Base-by-base conservation (phyloP, 2,329 filamentous ascomycete genomes). In the Ascochyta rabiei region DNA sequence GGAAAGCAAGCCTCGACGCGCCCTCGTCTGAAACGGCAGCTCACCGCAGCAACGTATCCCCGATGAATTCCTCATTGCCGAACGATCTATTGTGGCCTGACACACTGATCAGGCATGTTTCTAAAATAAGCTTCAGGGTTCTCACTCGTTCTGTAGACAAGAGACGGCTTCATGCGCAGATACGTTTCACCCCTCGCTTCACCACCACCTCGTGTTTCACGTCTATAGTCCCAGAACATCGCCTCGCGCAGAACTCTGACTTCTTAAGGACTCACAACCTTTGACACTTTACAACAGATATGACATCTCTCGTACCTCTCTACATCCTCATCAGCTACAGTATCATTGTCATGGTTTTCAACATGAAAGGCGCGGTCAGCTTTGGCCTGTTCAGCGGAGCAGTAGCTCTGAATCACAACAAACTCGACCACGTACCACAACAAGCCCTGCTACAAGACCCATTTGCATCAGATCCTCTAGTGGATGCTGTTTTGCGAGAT, bases 121-220 rank as follows among this genome's bases (percentile, higher is more conserved):
- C 52, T 55, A 18, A 50, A 31, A n/a, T 55, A 49, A 50, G 46
- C 46, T 47, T 23, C 35, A 28, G 15, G 37, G 21, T 49, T 37
- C 31, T 24, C 18, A 19, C 45, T 21, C 26, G 28, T 46, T 46
- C 23, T 50, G 42, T 37, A 46, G 41, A 46, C 15, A 46, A 47
- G 40, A 57, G 43, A 48, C 51, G 40, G 48, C 33, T 46, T 41
- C 54, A 56, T 52, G 57, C 53, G 53, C 45, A 56, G 45, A 42
- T 40, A 30, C 37, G 66, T 69, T 69, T 70, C 66, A 69, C 47
- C 54, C 57, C 38, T 54, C 42, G 57, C 56, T 60, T 57, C 60
- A 58, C 55, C 37, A 52, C 56, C 44, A 49, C 40, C 43, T 60
- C 53, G 44, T 34, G 67, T 70, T 69, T 70, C 66, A 69, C 33